Evolutionary conservation across 768 basidiomycete species (phyloP).

Genomic region (Leccinellum albellum): DNA sequence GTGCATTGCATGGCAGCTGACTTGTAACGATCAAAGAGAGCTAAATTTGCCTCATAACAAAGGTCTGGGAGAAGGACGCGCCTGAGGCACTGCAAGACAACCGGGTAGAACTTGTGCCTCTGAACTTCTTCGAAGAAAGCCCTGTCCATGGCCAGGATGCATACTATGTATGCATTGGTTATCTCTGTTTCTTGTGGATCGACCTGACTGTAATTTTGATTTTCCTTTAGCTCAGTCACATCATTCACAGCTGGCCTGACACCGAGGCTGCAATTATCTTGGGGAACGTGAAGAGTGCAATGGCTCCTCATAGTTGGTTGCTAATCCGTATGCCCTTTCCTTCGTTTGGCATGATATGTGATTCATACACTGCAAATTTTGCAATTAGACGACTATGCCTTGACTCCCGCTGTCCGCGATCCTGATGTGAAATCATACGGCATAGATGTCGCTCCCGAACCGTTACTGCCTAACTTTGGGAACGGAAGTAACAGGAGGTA

Average conservation of each 20-base stretch:
- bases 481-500: conserved; percentile 39
- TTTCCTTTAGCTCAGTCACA: conserved; percentile 20
- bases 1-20: background rate
- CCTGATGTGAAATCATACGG: conserved; percentile 3
- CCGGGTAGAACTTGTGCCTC: background rate
- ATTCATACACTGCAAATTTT: background rate
- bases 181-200: background rate
- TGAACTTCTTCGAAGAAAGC: background rate
- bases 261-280: conserved; percentile 31
- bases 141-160: background rate
- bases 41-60: background rate
- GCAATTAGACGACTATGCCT: conserved; percentile 24
- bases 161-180: background rate
- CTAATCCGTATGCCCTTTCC: conserved; percentile 29
- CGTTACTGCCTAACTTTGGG: conserved; percentile 47
- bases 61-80: background rate
- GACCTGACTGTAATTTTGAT: background rate
- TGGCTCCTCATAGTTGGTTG: conserved; percentile 29
- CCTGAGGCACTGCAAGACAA: background rate
- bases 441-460: conserved; percentile 37
- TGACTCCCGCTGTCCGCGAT: conserved; percentile 11
- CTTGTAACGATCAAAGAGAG: background rate
- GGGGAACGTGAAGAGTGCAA: conserved; percentile 25
- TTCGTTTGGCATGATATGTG: background rate
- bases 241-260: conserved; percentile 37